A percentile compares a stretch with the other conserved stretches of the same genome.
Conservation (phyloP, 1,284 basidiomycete species). For the Ustilago lituana region DNA sequence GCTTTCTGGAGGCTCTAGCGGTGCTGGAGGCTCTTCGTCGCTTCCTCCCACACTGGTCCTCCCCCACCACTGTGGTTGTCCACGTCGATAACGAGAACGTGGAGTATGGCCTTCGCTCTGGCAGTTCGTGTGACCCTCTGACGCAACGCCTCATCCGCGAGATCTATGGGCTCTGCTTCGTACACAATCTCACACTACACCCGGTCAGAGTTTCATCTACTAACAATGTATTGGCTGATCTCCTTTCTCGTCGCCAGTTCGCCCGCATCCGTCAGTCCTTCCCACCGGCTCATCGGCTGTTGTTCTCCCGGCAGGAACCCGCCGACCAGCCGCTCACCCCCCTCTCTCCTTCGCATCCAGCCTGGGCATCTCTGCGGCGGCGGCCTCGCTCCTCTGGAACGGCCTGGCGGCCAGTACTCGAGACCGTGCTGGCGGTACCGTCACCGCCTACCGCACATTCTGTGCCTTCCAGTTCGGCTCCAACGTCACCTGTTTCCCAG, state of each 20-base stretch:
- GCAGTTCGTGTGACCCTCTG: background rate
- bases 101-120: background rate
- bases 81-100: constrained; percentile 3
- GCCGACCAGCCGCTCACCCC: no score
- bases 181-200: background rate
- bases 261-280: background rate
- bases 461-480: no score
- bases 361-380: no score
- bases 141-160: background rate
- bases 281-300: no score
- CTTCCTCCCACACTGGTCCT: background rate
- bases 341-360: no score
- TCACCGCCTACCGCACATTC: no score
- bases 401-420: no score
- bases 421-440: no score
- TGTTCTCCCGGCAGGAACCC: no score
- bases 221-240: background rate
- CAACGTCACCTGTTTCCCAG: background rate
- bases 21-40: background rate
- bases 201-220: background rate
- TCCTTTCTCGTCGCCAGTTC: constrained; percentile 3
- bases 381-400: no score
- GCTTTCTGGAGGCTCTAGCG: constrained; percentile 5
- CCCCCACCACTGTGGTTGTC: background rate
- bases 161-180: constrained; percentile 1